phyloP scores from a whole-genome alignment of 106 monocot species.

The Acanthochlamys bracteata region DNA sequence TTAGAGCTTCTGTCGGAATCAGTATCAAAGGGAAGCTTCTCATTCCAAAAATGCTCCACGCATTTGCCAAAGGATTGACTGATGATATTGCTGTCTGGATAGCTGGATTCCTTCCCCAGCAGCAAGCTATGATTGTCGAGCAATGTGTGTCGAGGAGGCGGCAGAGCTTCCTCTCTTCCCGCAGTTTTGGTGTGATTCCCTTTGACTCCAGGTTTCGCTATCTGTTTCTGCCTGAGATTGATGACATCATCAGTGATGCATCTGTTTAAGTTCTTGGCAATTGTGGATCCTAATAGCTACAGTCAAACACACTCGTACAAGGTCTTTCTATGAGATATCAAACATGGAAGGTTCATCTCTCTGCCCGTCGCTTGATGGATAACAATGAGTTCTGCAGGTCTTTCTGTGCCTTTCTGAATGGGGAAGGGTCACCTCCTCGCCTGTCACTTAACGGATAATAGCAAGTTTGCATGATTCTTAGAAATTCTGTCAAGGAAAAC shows the following conservation, averaged over 20 bases:
- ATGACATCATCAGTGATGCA: background rate
- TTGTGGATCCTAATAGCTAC: too few relatives aligned
- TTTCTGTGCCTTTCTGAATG: too few relatives aligned
- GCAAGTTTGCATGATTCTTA: too few relatives aligned
- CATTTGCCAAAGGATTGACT: conserved; percentile 36
- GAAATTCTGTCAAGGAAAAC: too few relatives aligned
- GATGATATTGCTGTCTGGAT: conserved; percentile 51
- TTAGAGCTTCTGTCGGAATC: conserved; percentile 68
- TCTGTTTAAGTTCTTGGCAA: background rate
- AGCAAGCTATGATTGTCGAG: conserved; percentile 42
- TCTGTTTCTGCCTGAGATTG: conserved; percentile 60
- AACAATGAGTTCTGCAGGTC: too few relatives aligned
- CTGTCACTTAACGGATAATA: too few relatives aligned
- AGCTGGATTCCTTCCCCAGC: conserved; percentile 36
- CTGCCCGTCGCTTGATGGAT: too few relatives aligned
- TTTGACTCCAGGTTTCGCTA: conserved; percentile 77
- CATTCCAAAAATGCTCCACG: conserved; percentile 75
- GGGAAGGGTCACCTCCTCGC: too few relatives aligned
- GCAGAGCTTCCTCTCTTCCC: conserved; percentile 34
- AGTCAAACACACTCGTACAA: too few relatives aligned
- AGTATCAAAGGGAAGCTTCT: conserved; percentile 79
- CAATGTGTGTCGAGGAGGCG: conserved; percentile 41
- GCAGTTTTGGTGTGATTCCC: conserved; percentile 39
- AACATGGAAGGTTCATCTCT: too few relatives aligned
- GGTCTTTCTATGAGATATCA: too few relatives aligned